These are phyloP conservation scores for Dipodascus geniculatus DNA, from an alignment of 805 yeast genomes.

Conservation along the genomic window DNA sequence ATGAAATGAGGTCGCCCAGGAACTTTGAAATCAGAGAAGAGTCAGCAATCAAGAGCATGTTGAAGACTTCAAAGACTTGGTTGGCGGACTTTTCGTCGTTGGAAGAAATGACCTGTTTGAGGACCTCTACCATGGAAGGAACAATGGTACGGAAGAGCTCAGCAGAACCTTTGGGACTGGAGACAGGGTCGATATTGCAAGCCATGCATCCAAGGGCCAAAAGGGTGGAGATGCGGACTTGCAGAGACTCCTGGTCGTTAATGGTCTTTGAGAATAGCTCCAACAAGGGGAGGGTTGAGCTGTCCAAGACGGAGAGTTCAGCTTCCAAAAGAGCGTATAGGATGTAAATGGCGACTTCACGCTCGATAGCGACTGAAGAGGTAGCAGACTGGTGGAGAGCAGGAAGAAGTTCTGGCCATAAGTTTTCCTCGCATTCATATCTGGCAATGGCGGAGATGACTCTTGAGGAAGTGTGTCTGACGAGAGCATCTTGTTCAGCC, in stretches of 20 bases:
- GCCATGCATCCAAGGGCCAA: conserved; percentile 53
- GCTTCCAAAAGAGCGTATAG: conserved; percentile 67
- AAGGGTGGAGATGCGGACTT: conserved; percentile 73
- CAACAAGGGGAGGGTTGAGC: conserved; percentile 60
- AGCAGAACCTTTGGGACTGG: conserved; percentile 37
- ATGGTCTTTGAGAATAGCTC: conserved; percentile 59
- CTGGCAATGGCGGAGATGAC: conserved; percentile 79
- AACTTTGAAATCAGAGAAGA: conserved; percentile 68
- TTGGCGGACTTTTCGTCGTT: conserved; percentile 65
- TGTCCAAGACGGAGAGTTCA: conserved; percentile 46
- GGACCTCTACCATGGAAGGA: conserved; percentile 71
- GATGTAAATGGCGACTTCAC: conserved; percentile 78
- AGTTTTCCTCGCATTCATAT: conserved; percentile 50
- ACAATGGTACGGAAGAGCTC: conserved; percentile 49
- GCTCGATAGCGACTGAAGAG: conserved; percentile 39
- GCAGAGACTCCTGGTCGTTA: conserved; percentile 45
- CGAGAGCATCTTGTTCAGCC: conserved; percentile 46
- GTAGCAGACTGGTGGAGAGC: conserved; percentile 57
- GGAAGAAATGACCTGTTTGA: conserved; percentile 57
- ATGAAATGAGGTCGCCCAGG: conserved; percentile 53
- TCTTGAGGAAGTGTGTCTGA: conserved; percentile 84
- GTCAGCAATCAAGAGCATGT: conserved; percentile 66
- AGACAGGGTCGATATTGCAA: conserved; percentile 41
- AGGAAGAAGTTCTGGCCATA: conserved; percentile 73
- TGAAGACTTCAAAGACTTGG: conserved; percentile 74